phyloP scores from a whole-genome alignment of 352 stramenopile species.

The Phytophthora lateralis region DNA sequence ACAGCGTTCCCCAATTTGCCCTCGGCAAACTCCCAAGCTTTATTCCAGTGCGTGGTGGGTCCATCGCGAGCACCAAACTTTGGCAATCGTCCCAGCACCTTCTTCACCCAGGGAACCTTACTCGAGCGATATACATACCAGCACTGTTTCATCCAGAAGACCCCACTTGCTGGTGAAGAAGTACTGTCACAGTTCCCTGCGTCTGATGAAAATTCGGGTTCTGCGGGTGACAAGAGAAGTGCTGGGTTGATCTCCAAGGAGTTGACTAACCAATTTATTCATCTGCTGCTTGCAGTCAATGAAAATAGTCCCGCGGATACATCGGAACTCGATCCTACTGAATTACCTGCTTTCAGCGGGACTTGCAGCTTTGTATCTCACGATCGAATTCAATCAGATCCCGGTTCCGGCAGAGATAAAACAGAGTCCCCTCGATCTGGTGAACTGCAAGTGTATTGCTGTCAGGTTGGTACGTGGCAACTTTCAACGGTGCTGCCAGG shows the following conservation, averaged over 20 bases:
- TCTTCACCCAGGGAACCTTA: constrained; percentile 38
- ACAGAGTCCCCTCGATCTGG: background rate
- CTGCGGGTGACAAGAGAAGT: background rate
- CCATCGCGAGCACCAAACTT: constrained; percentile 19
- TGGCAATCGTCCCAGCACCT: background rate
- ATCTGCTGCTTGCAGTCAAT: constrained; percentile 14
- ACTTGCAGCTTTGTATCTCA: constrained; percentile 28
- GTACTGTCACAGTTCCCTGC: background rate
- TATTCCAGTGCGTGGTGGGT: constrained; percentile 37
- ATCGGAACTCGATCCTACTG: background rate
- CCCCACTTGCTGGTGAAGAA: background rate
- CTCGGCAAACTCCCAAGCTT: background rate
- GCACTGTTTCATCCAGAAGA: constrained; percentile 29
- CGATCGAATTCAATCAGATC: constrained; percentile 10
- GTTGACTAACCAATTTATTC: constrained; percentile 22
- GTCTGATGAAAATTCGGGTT: background rate
- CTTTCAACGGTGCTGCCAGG: constrained; percentile 22
- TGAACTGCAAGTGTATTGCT: constrained; percentile 14
- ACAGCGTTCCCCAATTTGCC: background rate
- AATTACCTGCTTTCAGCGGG: background rate
- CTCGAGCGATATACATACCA: constrained; percentile 39
- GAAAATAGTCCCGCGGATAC: background rate
- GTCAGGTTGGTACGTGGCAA: constrained; percentile 11
- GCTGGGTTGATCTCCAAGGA: background rate
- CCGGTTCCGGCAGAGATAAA: background rate